Evolutionary conservation across 345 rosid species (phyloP), one percentile per base, ranked within the genome.

Genomic region (Excoecaria cochinchinensis): DNA sequence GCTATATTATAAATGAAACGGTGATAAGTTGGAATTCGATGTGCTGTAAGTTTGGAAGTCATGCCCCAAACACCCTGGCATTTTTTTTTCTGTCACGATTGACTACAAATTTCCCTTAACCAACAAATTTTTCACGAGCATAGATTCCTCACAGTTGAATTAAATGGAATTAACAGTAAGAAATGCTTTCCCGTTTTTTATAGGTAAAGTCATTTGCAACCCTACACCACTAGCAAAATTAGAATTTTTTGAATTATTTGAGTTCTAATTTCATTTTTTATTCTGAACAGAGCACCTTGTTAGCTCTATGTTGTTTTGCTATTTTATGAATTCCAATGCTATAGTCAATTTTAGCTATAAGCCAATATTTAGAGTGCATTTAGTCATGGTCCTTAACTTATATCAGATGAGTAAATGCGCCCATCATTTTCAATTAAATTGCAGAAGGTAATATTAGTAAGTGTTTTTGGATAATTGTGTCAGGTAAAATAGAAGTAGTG

Each of bases 401-500:
- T 71, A 40, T 7, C 1, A 55, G 16, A 69, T 42, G 31, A 56
- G 36, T 38, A 57, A 12, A 70, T 22, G 36, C 4, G 15, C 61
- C 10, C 5, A 0, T 19, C 13, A 31, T 70, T 62, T 40, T 38
- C 5, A 39, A 11, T 69, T 14, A 31, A 51, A 50, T 51, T 69
- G 38, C 72, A 69, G 68, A 36, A 64, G 38, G 46, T 42, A 31
- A 31, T 31, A 14, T 31, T 36, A 10, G 44, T 68, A 3, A 39
- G 13, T 31, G 16, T 66, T 15, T 69, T 24, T 51, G 72, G 16
- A 69, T 51, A 67, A 44, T 31, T 50, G 6, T 31, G n/a, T 24
- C 39, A 42, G 62, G 55, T 74, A n/a, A 42, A 50, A 68, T 63
- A 66, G 56, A 64, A 47, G 60, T 16, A 25, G 14, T 42, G 47